These are phyloP conservation scores for Penstemon newberryi DNA, from an alignment of 257 asterid genomes.

Conservation along the genomic window DNA sequence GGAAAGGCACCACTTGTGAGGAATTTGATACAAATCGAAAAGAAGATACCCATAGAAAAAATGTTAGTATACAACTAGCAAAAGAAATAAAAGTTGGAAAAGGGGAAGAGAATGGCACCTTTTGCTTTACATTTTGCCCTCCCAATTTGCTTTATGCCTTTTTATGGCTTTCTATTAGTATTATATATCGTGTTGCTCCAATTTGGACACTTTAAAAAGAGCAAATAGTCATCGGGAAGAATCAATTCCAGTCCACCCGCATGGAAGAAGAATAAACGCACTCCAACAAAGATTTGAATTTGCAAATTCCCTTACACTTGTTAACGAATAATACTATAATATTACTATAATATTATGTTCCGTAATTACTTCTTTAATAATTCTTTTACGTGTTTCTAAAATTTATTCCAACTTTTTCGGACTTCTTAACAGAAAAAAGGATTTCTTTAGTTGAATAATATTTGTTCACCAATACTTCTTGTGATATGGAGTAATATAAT, in stretches of 20 bases:
- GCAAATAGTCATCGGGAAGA: constrained; percentile 30
- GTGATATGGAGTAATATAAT: no score
- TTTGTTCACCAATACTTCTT: no score
- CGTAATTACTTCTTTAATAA: neutral
- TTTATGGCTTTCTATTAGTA: neutral
- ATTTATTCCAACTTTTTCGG: no score
- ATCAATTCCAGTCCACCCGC: constrained; percentile 33
- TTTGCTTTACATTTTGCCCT: neutral
- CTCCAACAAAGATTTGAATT: constrained; percentile 46
- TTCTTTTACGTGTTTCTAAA: neutral
- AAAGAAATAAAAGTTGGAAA: neutral
- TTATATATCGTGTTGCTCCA: neutral
- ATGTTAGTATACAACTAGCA: neutral
- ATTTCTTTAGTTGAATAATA: no score
- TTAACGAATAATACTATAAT: neutral
- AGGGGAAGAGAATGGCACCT: neutral
- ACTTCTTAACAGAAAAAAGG: no score
- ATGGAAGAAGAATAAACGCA: constrained; percentile 41
- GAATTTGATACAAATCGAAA: neutral
- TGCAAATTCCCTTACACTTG: constrained; percentile 21
- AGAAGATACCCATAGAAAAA: neutral
- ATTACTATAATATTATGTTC: neutral
- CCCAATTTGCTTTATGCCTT: neutral
- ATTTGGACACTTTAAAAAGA: constrained; percentile 10
- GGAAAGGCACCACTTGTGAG: neutral